Evolutionary conservation across 768 basidiomycete genomes (phyloP).

Genomic region (Hortiboletus campestris): DNA sequence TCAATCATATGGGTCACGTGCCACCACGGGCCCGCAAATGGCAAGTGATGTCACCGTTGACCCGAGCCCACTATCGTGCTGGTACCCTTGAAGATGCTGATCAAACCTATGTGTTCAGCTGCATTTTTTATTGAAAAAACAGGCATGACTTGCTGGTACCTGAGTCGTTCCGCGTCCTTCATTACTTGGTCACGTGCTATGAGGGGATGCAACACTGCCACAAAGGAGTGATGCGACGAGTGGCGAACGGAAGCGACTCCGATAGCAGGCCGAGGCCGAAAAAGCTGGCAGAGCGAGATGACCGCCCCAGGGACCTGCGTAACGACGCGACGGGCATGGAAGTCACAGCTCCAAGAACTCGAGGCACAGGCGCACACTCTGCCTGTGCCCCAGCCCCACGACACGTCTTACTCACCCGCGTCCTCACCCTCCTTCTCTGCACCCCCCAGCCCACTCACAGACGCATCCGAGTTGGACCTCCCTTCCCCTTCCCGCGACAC

Average conservation of each 20-base stretch:
- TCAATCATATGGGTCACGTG: conserved; percentile 4
- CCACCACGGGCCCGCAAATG: not conserved
- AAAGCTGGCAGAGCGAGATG: conserved; percentile 14
- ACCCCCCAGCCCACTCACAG: conserved; percentile 24
- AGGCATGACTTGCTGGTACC: too few species aligned
- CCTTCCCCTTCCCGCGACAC: conserved; percentile 19
- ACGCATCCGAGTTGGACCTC: conserved; percentile 14
- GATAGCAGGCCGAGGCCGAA: not conserved
- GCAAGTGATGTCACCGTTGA: not conserved
- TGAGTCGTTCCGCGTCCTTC: too few species aligned
- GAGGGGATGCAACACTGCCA: conserved; percentile 19
- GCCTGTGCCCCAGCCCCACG: not conserved
- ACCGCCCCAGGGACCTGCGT: conserved; percentile 22
- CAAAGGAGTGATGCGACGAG: conserved; percentile 7
- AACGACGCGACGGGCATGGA: conserved; percentile 32
- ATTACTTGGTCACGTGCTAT: conserved; percentile 10
- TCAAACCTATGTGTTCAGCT: too few species aligned
- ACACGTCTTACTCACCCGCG: conserved; percentile 8
- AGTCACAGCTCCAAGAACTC: conserved; percentile 18
- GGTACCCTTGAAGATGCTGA: too few species aligned
- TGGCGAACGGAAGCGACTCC: not conserved
- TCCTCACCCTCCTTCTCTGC: conserved; percentile 19
- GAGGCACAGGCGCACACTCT: not conserved
- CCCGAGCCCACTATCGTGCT: too few species aligned
- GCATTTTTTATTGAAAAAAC: too few species aligned